Percentiles rank a stretch among this genome's conserved stretches.
Conservation (phyloP, 371 early-diverging fungal species). For the Lichtheimia ramosa region DNA sequence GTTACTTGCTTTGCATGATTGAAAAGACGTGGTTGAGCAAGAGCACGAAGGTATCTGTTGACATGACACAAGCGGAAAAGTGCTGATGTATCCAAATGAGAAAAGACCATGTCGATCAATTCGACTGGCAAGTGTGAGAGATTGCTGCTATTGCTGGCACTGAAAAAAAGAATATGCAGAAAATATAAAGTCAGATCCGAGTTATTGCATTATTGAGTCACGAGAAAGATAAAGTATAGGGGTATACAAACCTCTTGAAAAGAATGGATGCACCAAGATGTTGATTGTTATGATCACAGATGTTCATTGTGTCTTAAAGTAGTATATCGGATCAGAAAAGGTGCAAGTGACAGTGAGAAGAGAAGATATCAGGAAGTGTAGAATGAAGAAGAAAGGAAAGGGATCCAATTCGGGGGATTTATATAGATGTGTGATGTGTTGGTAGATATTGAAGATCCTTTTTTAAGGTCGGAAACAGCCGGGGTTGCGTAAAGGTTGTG, state of each 20-base stretch:
- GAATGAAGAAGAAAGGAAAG: neutral
- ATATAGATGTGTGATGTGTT: slow-evolving; percentile 8
- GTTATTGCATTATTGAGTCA: neutral
- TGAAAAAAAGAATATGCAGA: neutral
- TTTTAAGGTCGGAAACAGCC: slow-evolving; percentile 13
- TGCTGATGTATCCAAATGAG: slow-evolving; percentile 11
- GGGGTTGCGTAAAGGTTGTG: slow-evolving; percentile 2
- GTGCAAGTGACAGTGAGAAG: neutral
- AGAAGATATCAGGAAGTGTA: neutral
- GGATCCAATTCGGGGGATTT: slow-evolving; percentile 14
- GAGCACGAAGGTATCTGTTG: slow-evolving; percentile 14
- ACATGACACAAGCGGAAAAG: slow-evolving; percentile 22
- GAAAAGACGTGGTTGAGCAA: slow-evolving; percentile 20
- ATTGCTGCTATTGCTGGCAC: neutral
- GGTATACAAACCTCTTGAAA: neutral
- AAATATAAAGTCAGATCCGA: slow-evolving; percentile 3
- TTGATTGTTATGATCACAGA: no score
- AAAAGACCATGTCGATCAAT: slow-evolving; percentile 12
- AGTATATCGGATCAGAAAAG: no score
- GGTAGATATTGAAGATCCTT: slow-evolving; percentile 2
- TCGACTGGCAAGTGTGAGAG: slow-evolving; percentile 12
- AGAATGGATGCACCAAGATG: no score
- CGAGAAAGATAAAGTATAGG: neutral
- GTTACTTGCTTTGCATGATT: slow-evolving; percentile 17
- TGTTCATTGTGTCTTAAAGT: no score